Conservation (phyloP, 1,139 yeast genomes). For the Lodderomyces jiufengensis region DNA sequence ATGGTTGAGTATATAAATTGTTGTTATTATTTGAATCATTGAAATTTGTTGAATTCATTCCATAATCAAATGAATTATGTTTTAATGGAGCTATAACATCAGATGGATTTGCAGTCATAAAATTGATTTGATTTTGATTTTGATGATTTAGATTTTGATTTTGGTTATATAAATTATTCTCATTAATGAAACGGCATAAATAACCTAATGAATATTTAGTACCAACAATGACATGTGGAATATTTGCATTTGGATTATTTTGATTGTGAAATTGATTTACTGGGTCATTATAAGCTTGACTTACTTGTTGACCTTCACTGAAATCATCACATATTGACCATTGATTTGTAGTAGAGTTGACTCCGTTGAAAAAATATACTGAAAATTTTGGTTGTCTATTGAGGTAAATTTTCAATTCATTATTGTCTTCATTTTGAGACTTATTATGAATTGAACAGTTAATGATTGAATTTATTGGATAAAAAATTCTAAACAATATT, state of each 20-base stretch:
- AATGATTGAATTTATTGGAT: conserved; percentile 48
- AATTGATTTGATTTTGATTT: too few species aligned
- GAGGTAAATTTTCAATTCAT: conserved; percentile 49
- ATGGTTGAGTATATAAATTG: conserved; percentile 1
- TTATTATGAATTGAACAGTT: conserved; percentile 48
- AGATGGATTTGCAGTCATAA: neutral
- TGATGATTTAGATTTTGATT: conserved; percentile 6
- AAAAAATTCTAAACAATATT: conserved; percentile 67
- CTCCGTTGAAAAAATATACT: conserved; percentile 59
- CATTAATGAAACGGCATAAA: conserved; percentile 52
- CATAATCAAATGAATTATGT: conserved; percentile 2
- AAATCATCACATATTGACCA: conserved; percentile 85
- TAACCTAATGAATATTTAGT: conserved; percentile 48
- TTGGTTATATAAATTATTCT: conserved; percentile 22
- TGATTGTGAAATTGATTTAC: conserved; percentile 29
- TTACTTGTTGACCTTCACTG: conserved; percentile 77
- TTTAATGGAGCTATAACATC: neutral
- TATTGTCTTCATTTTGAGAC: conserved; percentile 16
- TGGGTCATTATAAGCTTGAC: conserved; percentile 41
- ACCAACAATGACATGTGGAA: conserved; percentile 57
- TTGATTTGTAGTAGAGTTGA: conserved; percentile 53
- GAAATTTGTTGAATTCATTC: conserved; percentile 1
- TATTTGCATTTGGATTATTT: conserved; percentile 23
- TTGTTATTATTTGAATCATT: neutral
- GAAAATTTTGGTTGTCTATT: conserved; percentile 71